Evolutionary conservation across 306 rosid species (phyloP).

Genomic region (Lathyrus aphaca): DNA sequence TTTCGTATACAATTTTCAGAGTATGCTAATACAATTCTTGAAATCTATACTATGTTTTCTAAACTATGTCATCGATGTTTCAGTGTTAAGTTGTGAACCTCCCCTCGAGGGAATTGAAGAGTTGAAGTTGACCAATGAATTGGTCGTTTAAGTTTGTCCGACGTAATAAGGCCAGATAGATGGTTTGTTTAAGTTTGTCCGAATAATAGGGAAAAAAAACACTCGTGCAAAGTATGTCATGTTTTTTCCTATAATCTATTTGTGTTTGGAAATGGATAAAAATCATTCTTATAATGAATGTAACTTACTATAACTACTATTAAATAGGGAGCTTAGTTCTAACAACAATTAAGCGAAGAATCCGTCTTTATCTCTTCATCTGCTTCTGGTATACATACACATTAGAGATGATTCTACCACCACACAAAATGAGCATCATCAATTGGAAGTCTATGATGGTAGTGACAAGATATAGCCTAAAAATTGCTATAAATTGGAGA

Average conservation of each 20-base stretch:
- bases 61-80: conserved; percentile 11
- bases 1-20: conserved; percentile 31
- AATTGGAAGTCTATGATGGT: conserved; percentile 45
- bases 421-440: conserved; percentile 41
- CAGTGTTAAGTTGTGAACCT: conserved; percentile 82
- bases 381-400: conserved; percentile 57
- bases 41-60: neutral
- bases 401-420: conserved; percentile 59
- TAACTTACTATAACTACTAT: conserved; percentile 34
- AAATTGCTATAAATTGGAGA: neutral
- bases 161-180: no score
- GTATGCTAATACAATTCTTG: conserved; percentile 16
- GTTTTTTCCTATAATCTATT: neutral
- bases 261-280: conserved; percentile 30
- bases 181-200: conserved; percentile 47
- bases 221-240: conserved; percentile 54
- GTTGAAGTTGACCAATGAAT: conserved; percentile 52
- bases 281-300: conserved; percentile 1
- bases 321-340: conserved; percentile 50
- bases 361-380: conserved; percentile 59
- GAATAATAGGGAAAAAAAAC: conserved; percentile 73
- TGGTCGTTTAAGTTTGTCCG: conserved; percentile 52
- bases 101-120: conserved; percentile 55
- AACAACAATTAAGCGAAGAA: conserved; percentile 50
- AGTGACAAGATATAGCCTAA: neutral